phyloP scores from a whole-genome alignment of 179 eudicot genomes.

The Vitellaria paradoxa region DNA sequence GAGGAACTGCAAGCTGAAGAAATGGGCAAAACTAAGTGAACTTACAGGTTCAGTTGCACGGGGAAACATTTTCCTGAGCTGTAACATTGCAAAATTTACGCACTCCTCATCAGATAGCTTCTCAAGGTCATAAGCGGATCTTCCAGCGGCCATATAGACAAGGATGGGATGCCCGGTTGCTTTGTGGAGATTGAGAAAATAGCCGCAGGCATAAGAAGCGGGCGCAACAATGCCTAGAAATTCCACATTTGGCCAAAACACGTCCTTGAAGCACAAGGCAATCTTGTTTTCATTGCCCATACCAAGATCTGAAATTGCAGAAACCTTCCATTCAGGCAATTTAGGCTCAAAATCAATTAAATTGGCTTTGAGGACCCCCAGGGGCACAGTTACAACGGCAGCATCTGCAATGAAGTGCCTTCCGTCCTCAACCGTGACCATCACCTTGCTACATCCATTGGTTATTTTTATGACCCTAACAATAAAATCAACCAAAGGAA shows the following conservation, averaged over 20 bases:
- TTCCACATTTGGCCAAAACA: slow-evolving; percentile 93
- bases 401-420: slow-evolving; percentile 75
- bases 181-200: slow-evolving; percentile 95
- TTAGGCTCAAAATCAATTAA: slow-evolving; percentile 82
- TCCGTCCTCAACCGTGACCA: slow-evolving; percentile 59
- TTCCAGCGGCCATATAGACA: slow-evolving; percentile 97
- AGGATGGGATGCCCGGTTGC: slow-evolving; percentile 90
- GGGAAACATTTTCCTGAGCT: slow-evolving; percentile 91
- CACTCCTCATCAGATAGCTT: slow-evolving; percentile 75
- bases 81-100: slow-evolving; percentile 75
- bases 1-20: neutral
- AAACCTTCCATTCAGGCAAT: slow-evolving; percentile 89
- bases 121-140: slow-evolving; percentile 83
- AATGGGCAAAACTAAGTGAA: slow-evolving; percentile 2
- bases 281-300: slow-evolving; percentile 95
- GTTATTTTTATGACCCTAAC: slow-evolving; percentile 73
- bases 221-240: slow-evolving; percentile 83
- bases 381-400: slow-evolving; percentile 82
- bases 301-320: slow-evolving; percentile 94
- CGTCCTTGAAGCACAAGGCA: slow-evolving; percentile 69
- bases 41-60: slow-evolving; percentile 84
- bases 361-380: slow-evolving; percentile 87
- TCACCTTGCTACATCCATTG: slow-evolving; percentile 57
- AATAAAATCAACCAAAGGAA: neutral
- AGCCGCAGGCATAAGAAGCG: slow-evolving; percentile 86